These are phyloP conservation scores for Citrullus colocynthis DNA, from an alignment of 306 rosid genomes.

Conservation along the genomic window DNA sequence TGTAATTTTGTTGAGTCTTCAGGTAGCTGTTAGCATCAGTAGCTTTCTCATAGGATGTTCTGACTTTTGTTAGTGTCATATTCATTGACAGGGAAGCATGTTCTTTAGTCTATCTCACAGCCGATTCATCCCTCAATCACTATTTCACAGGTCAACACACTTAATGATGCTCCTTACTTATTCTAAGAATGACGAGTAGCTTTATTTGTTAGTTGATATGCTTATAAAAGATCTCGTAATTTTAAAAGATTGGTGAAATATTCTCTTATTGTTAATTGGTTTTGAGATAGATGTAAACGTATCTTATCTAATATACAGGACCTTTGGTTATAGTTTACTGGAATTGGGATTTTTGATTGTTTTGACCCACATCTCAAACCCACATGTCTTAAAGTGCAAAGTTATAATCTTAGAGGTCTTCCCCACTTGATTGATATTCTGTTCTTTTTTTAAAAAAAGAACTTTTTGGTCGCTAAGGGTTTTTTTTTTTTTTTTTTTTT, in stretches of 20 bases:
- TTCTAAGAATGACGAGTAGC: background rate
- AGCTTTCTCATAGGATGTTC: background rate
- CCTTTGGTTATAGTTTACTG: background rate
- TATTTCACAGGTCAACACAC: background rate
- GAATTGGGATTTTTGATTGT: background rate
- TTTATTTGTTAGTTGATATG: background rate
- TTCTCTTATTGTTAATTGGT: too few species aligned
- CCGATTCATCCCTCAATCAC: background rate
- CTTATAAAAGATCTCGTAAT: too few species aligned
- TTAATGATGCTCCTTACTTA: background rate
- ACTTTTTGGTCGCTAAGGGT: too few species aligned
- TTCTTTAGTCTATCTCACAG: background rate
- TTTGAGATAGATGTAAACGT: too few species aligned
- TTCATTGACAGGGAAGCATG: slow-evolving; percentile 1
- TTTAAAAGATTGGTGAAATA: too few species aligned
- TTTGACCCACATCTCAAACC: background rate
- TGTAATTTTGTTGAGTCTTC: background rate
- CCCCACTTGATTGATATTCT: background rate
- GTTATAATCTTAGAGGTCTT: background rate
- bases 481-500: too few species aligned
- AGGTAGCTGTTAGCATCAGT: background rate
- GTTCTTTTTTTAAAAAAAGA: too few species aligned
- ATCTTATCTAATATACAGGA: too few species aligned
- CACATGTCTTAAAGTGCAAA: background rate
- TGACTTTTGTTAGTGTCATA: background rate